These are phyloP conservation scores for Globisporangium uncinulatum DNA, from an alignment of 352 stramenopile genomes.

Conservation along the genomic window DNA sequence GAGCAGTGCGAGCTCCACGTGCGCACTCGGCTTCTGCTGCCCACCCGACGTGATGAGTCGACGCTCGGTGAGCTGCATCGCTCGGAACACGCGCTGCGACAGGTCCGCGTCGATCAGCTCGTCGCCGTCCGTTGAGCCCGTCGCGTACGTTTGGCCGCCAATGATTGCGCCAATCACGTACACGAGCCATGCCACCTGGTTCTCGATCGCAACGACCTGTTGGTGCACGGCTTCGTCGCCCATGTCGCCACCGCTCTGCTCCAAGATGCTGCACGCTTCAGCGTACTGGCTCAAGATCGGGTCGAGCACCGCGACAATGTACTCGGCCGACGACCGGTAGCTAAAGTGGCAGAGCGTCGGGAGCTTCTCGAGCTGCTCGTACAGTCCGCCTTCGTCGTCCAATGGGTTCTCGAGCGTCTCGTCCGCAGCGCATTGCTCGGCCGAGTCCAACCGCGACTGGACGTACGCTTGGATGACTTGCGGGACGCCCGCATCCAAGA, in stretches of 20 bases:
- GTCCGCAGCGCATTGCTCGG: conserved; percentile 92
- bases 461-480: conserved; percentile 96
- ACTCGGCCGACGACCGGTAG: conserved; percentile 91
- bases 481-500: conserved; percentile 67
- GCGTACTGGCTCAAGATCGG: conserved; percentile 93
- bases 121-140: conserved; percentile 89
- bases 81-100: conserved; percentile 93
- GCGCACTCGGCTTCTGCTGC: conserved; percentile 79
- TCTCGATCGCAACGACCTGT: conserved; percentile 86
- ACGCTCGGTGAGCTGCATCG: conserved; percentile 95
- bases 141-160: conserved; percentile 93
- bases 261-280: conserved; percentile 77
- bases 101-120: conserved; percentile 95
- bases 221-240: conserved; percentile 46
- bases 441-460: conserved; percentile 93
- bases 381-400: conserved; percentile 94
- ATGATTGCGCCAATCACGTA: conserved; percentile 97
- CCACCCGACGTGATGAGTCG: conserved; percentile 87
- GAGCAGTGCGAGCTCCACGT: conserved; percentile 94
- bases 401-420: conserved; percentile 94
- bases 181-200: conserved; percentile 96
- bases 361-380: conserved; percentile 96
- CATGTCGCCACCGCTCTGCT: conserved; percentile 43
- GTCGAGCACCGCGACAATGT: conserved; percentile 93
- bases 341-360: conserved; percentile 97